Evolutionary conservation across 2,329 filamentous ascomycete species (phyloP).

Genomic region (Magnaporthiopsis rhizophila): DNA sequence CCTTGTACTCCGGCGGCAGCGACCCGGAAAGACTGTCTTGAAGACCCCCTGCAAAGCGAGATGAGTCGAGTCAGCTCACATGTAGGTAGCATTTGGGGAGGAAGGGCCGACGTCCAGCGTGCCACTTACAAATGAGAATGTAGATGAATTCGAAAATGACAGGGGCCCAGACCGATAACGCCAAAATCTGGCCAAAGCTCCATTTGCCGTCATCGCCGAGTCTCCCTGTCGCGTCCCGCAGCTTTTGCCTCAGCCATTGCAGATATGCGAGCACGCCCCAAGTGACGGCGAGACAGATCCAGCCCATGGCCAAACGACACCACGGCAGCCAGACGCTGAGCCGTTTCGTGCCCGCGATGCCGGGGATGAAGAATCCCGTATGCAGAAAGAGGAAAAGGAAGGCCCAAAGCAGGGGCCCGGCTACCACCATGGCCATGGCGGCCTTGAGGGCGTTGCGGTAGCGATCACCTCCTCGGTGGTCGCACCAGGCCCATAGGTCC

Average conservation of each 20-base stretch:
- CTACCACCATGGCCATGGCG: slow-evolving; percentile 10
- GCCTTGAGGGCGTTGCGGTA: slow-evolving; percentile 12
- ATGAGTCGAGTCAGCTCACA: background rate
- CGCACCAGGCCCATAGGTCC: slow-evolving; percentile 8
- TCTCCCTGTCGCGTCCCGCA: slow-evolving; percentile 10
- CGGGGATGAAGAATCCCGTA: slow-evolving; percentile 13
- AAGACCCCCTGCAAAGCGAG: slow-evolving; percentile 8
- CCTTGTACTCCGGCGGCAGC: slow-evolving; percentile 4
- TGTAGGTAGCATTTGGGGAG: too few species aligned
- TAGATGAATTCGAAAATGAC: slow-evolving; percentile 9
- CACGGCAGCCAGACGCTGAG: background rate
- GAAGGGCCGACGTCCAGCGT: too few species aligned
- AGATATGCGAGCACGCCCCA: slow-evolving; percentile 11
- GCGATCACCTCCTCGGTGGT: slow-evolving; percentile 11
- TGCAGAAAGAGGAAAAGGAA: slow-evolving; percentile 11
- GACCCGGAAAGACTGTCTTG: slow-evolving; percentile 8
- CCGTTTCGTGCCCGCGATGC: slow-evolving; percentile 7
- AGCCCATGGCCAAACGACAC: slow-evolving; percentile 10
- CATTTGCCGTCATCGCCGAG: slow-evolving; percentile 9
- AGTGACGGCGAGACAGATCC: slow-evolving; percentile 10
- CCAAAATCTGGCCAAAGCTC: slow-evolving; percentile 14
- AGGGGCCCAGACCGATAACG: slow-evolving; percentile 11
- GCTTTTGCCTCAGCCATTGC: slow-evolving; percentile 8
- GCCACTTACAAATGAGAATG: slow-evolving; percentile 10
- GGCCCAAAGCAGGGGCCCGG: slow-evolving; percentile 13